Percentiles rank a stretch among this genome's conserved stretches.
These are phyloP conservation scores for Neonectria punicea DNA, from an alignment of 2,329 filamentous ascomycete genomes.

Conservation along the genomic window DNA sequence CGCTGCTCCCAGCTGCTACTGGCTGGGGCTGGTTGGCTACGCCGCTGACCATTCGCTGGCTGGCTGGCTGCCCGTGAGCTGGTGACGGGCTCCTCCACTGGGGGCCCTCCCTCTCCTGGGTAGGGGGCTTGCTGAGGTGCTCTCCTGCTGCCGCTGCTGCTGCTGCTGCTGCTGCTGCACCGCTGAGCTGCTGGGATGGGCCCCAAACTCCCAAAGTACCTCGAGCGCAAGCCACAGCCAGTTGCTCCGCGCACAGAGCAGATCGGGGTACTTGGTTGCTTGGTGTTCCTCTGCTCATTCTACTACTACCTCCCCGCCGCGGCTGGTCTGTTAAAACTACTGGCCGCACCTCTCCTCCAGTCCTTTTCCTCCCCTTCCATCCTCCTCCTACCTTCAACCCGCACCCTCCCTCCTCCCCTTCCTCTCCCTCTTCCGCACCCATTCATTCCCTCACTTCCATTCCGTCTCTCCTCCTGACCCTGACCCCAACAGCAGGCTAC, in stretches of 20 bases:
- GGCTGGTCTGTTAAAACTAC: constrained; percentile 50
- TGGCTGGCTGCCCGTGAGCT: constrained; percentile 5
- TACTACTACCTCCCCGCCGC: constrained; percentile 21
- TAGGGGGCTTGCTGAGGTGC: not conserved
- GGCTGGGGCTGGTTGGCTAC: not conserved
- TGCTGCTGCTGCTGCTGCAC: too few relatives aligned
- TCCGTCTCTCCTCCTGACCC: constrained; percentile 55
- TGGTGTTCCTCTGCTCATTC: not conserved
- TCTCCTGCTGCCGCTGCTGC: not conserved
- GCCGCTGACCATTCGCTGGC: not conserved
- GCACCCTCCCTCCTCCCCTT: constrained; percentile 51
- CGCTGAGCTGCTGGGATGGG: constrained; percentile 13
- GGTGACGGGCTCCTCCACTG: constrained; percentile 4
- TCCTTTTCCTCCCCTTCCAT: constrained; percentile 65
- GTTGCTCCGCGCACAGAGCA: constrained; percentile 19
- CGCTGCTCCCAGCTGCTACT: constrained; percentile 2
- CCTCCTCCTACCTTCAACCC: constrained; percentile 62
- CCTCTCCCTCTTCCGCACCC: constrained; percentile 55
- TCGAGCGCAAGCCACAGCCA: constrained; percentile 20
- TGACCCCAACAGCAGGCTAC: constrained; percentile 53
- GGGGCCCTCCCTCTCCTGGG: constrained; percentile 1
- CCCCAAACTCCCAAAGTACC: constrained; percentile 11
- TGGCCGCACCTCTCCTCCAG: constrained; percentile 59
- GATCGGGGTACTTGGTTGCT: constrained; percentile 16
- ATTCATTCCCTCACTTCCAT: constrained; percentile 65